Base-by-base conservation (phyloP, 306 rosid genomes). In the Amphicarpaea edgeworthii region DNA sequence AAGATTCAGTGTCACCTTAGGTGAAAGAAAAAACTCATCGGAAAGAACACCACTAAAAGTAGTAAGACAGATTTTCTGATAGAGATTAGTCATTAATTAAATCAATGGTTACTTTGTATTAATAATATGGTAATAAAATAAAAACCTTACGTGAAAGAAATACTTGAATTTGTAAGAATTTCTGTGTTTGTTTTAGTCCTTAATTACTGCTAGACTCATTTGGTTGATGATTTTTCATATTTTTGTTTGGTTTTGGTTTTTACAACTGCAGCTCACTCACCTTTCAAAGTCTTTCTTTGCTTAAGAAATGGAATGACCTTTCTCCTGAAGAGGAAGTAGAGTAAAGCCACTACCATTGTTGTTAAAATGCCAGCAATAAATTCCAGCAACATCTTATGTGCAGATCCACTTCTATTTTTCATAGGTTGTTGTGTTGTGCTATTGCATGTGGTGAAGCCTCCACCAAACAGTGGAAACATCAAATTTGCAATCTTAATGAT, bases 321-420 rank as follows among this genome's bases (percentile, higher is more conserved):
- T 78, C 43, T 85, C 81, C 75, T 77, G 58, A 78, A 67, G 54
- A 87, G 76, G 55, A 15, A 83, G 73, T 16, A 88, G 17, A 84
- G 19, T 15, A 68, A 71, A 47, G 85, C 81, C 75, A 75, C 72
- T 30, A 62, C 38, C 43, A 87, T 23, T 6, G 85, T 73, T n/a
- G 87, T 47, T 30, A 80, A 73, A 89, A 84, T 81, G 43, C 89
- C 92, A 4, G 85, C 62, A 54, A 74, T 40, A 47, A 85, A 63
- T 38, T 80, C 85, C 78, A 66, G 71, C 73, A 76, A 50, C 70
- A 84, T 28, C 8, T 50, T 15, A 20, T 70, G 68, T 65, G 70
- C 6, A 38, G 20, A 16, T n/a, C 24, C 7, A 61, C 21, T 45
- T 12, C 54, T 47, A 47, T 38, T 57, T 16, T 21, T 32, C 19